Conservation (phyloP, 2,329 filamentous ascomycete genomes). For the Fusarium aywerte region DNA sequence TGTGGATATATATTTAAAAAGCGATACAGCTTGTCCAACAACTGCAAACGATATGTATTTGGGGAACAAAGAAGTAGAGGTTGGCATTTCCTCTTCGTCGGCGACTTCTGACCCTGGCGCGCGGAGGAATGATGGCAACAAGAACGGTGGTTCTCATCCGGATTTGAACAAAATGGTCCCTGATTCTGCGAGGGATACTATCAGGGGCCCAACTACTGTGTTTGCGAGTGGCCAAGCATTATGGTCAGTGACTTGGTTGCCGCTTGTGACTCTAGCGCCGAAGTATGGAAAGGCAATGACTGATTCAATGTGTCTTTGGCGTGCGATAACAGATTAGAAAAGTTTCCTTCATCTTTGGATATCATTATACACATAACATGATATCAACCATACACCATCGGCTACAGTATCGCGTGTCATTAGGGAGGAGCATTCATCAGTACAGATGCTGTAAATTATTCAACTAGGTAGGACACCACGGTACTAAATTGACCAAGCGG, state of each 20-base stretch:
- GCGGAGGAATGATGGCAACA: fast-evolving
- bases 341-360: neutral
- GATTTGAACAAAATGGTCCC: neutral
- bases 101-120: neutral
- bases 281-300: neutral
- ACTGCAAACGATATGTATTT: fast-evolving
- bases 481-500: too few species aligned
- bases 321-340: slow-evolving; percentile 5
- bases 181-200: neutral
- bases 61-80: fast-evolving
- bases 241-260: slow-evolving; percentile 3
- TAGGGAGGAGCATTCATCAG: too few species aligned
- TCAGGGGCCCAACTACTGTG: neutral
- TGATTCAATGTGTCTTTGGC: neutral
- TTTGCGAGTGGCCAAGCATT: neutral
- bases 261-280: neutral
- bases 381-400: too few species aligned
- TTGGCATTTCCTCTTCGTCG: neutral
- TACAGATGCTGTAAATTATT: too few species aligned
- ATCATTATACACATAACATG: too few species aligned
- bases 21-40: neutral
- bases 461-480: too few species aligned
- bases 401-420: too few species aligned
- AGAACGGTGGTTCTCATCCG: neutral
- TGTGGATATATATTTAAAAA: neutral